phyloP scores from a whole-genome alignment of 495 filamentous ascomycete genomes.

The Podospora bellae-mahoneyi region DNA sequence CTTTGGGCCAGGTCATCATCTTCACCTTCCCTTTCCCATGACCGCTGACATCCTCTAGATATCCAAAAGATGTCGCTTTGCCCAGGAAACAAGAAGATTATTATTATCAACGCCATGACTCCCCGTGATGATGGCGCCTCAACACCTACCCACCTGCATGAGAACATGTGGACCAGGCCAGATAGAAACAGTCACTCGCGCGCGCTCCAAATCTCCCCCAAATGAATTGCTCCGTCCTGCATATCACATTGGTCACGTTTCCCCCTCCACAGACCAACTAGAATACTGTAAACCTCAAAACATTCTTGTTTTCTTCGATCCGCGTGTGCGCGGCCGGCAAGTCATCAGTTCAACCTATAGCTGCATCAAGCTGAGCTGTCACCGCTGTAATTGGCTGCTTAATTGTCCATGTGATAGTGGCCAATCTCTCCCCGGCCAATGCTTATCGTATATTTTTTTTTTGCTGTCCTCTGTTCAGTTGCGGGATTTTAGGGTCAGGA shows the following conservation, averaged over 20 bases:
- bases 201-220: background rate
- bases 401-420: slow-evolving; percentile 5
- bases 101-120: background rate
- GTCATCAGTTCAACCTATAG: background rate
- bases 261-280: background rate
- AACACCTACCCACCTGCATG: background rate
- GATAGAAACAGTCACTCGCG: background rate
- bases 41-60: background rate
- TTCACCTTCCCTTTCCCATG: background rate
- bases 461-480: background rate
- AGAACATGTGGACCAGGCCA: background rate
- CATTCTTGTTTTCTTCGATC: too few species aligned
- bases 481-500: background rate
- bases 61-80: background rate
- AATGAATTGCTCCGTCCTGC: background rate
- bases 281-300: background rate
- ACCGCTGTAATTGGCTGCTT: background rate
- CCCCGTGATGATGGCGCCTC: background rate
- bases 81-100: background rate
- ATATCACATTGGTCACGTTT: background rate
- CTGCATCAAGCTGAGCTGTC: background rate
- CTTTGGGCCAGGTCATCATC: background rate
- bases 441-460: background rate
- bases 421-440: background rate
- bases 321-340: background rate